Base-by-base conservation (phyloP, 371 early-diverging fungal genomes). In the Mucor irregularis region DNA sequence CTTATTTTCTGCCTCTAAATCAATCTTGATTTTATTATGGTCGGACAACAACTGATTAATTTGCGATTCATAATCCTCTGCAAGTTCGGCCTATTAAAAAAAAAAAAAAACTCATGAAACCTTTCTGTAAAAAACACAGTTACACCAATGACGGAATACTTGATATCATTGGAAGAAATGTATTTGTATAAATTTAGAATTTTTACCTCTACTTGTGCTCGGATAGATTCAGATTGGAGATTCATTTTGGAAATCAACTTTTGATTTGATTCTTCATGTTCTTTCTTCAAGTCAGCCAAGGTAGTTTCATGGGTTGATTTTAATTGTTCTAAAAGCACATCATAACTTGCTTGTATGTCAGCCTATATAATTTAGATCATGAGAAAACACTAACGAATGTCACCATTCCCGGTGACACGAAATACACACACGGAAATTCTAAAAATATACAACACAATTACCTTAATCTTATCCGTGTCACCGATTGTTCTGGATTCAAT, bases 191-290 rank as follows among this genome's bases (percentile, higher is more conserved):
- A 28, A 38, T 50, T 38, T 37, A 26, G 38, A 17, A 38, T 35
- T 14, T 30, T 55, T 60, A 56, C 65, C 56, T 64, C 65, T 6
- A 64, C 30, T 43, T 64, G 35, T n/a, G 65, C 46, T 48, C 56
- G 22, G 9, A 60, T 19, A 21, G 42, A 13, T 52, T 64, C 65
- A 9, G 56, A 51, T 25, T 60, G 60, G 19, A 60, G 25, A 10
- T 34, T n/a, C 38, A 43, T 39, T 31, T 56, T 48, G 7, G 52
- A 17, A 10, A 38, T 9, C n/a, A 47, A 21, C 29, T 53, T 62
- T 16, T 29, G 35, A 17, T 38, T 11, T 16, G 1, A n/a, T 21
- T 58, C 55, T 42, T 57, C 51, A 35, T 53, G 53, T 30, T 64
- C 55, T n/a, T 34, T 46, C 30, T 38, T 49, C 4, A 64, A 30